Evolutionary conservation across 257 asterid genomes (phyloP), one percentile per base, ranked within the genome.

Genomic region (Gardenia jasminoides): DNA sequence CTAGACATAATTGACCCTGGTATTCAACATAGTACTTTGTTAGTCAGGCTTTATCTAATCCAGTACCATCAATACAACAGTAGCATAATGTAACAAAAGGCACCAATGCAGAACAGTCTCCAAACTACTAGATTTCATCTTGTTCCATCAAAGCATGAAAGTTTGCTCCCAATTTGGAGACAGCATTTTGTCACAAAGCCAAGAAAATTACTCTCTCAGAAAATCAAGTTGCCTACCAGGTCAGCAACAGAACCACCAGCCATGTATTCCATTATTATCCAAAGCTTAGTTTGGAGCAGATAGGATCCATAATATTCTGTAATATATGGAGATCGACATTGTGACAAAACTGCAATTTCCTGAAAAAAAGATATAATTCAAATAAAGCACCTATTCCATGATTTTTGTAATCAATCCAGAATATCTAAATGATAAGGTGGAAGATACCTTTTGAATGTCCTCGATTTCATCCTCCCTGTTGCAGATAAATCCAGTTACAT

Each of bases 191-290:
- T 44, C 44, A 43, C 30, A 62, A 76, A 76, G 66, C 28, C 15
- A 19, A 41, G 56, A 19, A 30, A n/a, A 36, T 20, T 74, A 52
- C 77, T 52, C 19, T 73, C 15, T 30, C 24, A 56, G 67, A 48
- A 78, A 75, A 79, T 47, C 67, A 68, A 78, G 79, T 48, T 75
- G 84, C 88, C 83, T 87, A 96, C 99, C 88, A 96, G 85, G 86
- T 96, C 99, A 78, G 99, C 98, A 78, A 96, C 99, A 84, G 99
- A 96, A 78, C 99, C 99, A 80, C 99, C 99, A 85, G 98, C 98
- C 99, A 96, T 96, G 94, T 91, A 96, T 84, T 96, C 99, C 99
- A 96, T 93, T 84, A 96, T 89, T 84, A 96, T 93, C 99, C 98
- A 93, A 68, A 96, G 89, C 87, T 93, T 96, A 3, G 99, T 96